Base-by-base conservation (phyloP, 306 rosid species). In the Elaeagnus macrophylla region DNA sequence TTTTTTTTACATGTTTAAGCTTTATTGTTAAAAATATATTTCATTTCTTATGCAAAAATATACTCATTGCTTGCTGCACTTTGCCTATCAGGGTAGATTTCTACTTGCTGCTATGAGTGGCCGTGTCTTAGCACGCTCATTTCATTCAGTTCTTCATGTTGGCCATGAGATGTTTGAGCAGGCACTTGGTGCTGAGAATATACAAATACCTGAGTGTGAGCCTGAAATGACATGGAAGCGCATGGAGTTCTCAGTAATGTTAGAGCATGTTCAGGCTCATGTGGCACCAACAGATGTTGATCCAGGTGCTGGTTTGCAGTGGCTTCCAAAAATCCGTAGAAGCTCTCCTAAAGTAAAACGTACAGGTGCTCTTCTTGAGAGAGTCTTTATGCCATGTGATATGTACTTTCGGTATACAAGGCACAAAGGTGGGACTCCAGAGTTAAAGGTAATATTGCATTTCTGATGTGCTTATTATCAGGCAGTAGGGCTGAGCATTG, bases 211-310 rank as follows among this genome's bases (percentile, higher is more conserved):
- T 13, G 94, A 93, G 67, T 61, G 79, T 68, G 81, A 79, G 72
- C 96, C 99, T 37, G 88, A 93, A 81, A 82, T 93, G 99, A 88
- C 88, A 48, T 93, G 99, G 99, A 93, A 79, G 66, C 80, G 77
- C 60, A 84, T 48, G 94, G 99, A 93, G 68, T 75, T 67, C 56
- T 87, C 99, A 48, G 99, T 87, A 60, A 88, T 93, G 99, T 70
- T 93, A 80, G 94, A 88, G 81, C 84, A 88, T 37, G 99, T 93
- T 47, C 96, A 93, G 73, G 99, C 99, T 70, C 99, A 93, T 81
- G 99, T 93, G 62, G 99, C 99, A 14, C 99, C 99, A 38, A 93
- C 99, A 43, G 99, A 93, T 80, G 95, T 93, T 79, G 99, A 93
- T 77, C 99, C 89, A 20, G 99, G 99, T 53, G 99, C 99, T 69